Evolutionary conservation across 352 stramenopile genomes (phyloP), one percentile per base, ranked within the genome.

Genomic region (Phytophthora kernoviae): DNA sequence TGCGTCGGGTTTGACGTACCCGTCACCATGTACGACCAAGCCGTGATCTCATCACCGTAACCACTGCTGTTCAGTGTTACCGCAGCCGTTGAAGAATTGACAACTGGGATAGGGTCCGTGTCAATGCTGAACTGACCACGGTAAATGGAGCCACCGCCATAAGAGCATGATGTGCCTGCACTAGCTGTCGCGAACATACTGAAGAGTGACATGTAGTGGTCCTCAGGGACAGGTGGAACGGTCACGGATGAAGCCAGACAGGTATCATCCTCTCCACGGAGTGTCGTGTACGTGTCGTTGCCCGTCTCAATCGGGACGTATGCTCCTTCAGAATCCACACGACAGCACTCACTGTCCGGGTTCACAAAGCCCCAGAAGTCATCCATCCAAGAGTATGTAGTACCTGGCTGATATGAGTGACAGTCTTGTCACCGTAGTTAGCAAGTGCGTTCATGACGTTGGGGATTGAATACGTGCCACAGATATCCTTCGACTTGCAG

Each of bases 181-280:
- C 75, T 87, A 14, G 82, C 82, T 10, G 62, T 84, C 4, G 76
- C 63, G 50, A 91, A 91, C 65, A 91, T 90, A 45, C 76, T 81
- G 55, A 91, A 91, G 48, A 90, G 73, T 20, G 75, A 87, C 73
- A 88, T 90, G 73, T 80, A 91, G 48, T 73, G 66, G 21, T 72
- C 56, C 17, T 73, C 42, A 1, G 81, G 73, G 3, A 90, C 75
- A 30, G 79, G 77, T 10, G 80, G 79, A 1, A 75, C 50, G 0
- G 48, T 65, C 34, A 41, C 48, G 4, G 58, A 65, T 4, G 62
- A 53, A 39, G 49, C 2, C 20, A 67, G n/a, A n/a, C 39, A 58
- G 12, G 37, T 53, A n/a, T 57, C 52, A 34, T 71, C 65, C 11
- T 56, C 53, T 11, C 59, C 62, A 20, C 79, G 77, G 22, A 70